phyloP scores from a whole-genome alignment of 225 moss, liverwort and hornwort genomes.

The Sphagnum tenellum region DNA sequence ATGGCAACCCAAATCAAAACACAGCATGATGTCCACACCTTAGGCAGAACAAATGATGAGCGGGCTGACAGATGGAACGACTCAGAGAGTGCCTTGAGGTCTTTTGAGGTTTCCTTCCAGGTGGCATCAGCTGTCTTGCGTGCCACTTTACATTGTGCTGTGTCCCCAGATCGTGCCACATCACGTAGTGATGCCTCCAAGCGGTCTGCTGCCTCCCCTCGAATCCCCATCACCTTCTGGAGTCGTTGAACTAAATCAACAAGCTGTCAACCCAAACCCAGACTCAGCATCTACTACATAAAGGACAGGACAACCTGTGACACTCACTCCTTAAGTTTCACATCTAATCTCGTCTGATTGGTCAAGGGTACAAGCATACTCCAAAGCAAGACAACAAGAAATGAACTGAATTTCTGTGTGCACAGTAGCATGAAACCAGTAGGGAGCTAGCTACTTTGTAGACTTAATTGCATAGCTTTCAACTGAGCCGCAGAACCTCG shows the following conservation, averaged over 20 bases:
- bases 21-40: slow-evolving; percentile 9
- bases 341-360: no score
- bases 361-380: no score
- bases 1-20: background rate
- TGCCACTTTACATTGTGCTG: slow-evolving; percentile 56
- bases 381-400: no score
- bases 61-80: slow-evolving; percentile 51
- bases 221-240: slow-evolving; percentile 61
- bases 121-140: slow-evolving; percentile 69
- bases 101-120: slow-evolving; percentile 74
- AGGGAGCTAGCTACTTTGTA: no score
- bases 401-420: no score
- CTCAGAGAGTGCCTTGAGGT: slow-evolving; percentile 60
- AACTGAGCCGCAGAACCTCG: no score
- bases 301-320: background rate
- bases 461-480: no score
- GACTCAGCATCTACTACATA: background rate
- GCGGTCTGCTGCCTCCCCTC: slow-evolving; percentile 51
- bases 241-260: slow-evolving; percentile 62
- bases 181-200: slow-evolving; percentile 73
- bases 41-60: slow-evolving; percentile 25
- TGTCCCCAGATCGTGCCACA: slow-evolving; percentile 75
- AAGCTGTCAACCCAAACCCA: slow-evolving; percentile 19
- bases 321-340: background rate
- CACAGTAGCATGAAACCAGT: no score